Conservation (phyloP, 352 stramenopile genomes). For the Globisporangium abappressorium region DNA sequence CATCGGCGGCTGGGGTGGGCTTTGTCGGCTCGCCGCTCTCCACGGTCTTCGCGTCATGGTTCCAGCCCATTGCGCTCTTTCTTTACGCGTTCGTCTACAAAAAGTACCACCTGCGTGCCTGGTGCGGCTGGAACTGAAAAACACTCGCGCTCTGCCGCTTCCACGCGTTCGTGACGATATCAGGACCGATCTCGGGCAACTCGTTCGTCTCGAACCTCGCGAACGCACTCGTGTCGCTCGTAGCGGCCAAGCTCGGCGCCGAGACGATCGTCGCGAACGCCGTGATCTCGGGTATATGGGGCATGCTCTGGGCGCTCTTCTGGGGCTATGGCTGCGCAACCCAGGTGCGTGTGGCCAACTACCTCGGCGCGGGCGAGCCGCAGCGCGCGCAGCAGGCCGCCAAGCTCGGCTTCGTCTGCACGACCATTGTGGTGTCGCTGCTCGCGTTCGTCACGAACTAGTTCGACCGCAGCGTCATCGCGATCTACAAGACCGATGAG, state of each 20-base stretch:
- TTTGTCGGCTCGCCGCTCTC: conserved; percentile 78
- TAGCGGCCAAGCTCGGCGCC: conserved; percentile 58
- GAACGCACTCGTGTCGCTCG: conserved; percentile 60
- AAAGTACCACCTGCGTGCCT: conserved; percentile 49
- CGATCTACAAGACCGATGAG: conserved; percentile 58
- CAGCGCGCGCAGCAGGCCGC: conserved; percentile 46
- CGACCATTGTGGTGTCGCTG: conserved; percentile 39
- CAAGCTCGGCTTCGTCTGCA: conserved; percentile 54
- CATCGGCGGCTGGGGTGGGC: conserved; percentile 48
- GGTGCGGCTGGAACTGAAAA: conserved; percentile 50
- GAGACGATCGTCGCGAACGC: conserved; percentile 65
- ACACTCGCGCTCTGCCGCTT: conserved; percentile 46
- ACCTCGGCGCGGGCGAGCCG: conserved; percentile 59
- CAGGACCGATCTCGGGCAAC: conserved; percentile 65
- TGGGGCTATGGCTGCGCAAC: conserved; percentile 80
- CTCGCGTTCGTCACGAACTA: conserved; percentile 44
- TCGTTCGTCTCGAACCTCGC: conserved; percentile 74
- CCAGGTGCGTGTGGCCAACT: conserved; percentile 75
- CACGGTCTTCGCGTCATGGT: conserved; percentile 75
- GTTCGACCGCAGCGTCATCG: conserved; percentile 46
- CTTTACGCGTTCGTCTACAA: conserved; percentile 62
- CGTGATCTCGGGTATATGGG: conserved; percentile 66
- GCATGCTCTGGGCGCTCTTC: conserved; percentile 69
- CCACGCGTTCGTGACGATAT: conserved; percentile 45
- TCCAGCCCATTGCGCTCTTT: conserved; percentile 61